Evolutionary conservation across 371 early-diverging fungal genomes (phyloP), one percentile per base, ranked within the genome.

Genomic region (Capillidium rhysosporum): DNA sequence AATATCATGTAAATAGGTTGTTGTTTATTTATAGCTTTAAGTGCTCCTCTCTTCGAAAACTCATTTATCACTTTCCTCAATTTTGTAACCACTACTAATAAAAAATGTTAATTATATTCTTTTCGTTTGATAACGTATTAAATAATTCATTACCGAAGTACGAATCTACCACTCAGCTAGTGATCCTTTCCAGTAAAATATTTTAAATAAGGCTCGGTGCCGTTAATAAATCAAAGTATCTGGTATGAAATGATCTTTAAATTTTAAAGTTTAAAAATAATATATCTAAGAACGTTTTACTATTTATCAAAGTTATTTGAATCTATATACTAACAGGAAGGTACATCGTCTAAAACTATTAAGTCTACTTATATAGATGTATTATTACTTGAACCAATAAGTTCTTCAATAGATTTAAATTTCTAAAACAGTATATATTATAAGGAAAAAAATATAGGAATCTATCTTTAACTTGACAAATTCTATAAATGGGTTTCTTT

Each of bases 261-360:
- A 12, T 25, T 8, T 30, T 46, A 23, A n/a, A n/a, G n/a, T n/a
- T n/a, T n/a, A n/a, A n/a, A n/a, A n/a, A 52, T 40, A 9, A 39
- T 31, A 52, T 55, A 38, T 58, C 18, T 52, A 65, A 67, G n/a
- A 65, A 72, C 69, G 21, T 57, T 31, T 14, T 40, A 38, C 46
- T 40, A 39, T 10, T 10, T 26, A 55, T 4, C 21, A 52, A 39
- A 49, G 40, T 60, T 76, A 56, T 92, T 92, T 44, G 71, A 49
- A 47, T 88, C 89, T 1, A 95, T 90, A 59, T 90, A 77, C 93
- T 92, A 95, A 0, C 89, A 92, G 14, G 88, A 86, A 2, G 95
- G 95, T 57, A 95, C 81, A 61, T 95, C 95, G 30, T 92, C 86
- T 59, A 68, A 34, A 21, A 9, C 30, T 49, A 38, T 10, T 12